phyloP scores from a whole-genome alignment of 2,329 filamentous ascomycete genomes.

The Ceratocystis alfenasii region DNA sequence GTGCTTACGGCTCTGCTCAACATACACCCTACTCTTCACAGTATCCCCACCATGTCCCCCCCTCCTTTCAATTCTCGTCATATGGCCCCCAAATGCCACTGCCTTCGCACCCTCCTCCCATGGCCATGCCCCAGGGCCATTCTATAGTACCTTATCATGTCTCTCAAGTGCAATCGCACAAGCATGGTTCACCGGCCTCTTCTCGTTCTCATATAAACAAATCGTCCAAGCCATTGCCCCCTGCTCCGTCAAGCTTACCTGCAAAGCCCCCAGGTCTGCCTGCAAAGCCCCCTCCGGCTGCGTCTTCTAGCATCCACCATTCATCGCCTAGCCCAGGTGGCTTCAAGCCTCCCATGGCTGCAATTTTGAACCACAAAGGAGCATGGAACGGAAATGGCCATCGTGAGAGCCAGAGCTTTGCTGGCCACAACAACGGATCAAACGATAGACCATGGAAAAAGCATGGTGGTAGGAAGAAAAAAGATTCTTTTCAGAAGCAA shows the following conservation, averaged over 20 bases:
- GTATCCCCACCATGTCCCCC: not conserved
- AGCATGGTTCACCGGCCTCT: not conserved
- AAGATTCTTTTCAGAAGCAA: not conserved
- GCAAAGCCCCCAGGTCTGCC: conserved; percentile 16
- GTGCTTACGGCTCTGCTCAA: not conserved
- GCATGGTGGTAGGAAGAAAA: not conserved
- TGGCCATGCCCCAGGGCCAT: not conserved
- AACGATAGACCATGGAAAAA: conserved; percentile 12
- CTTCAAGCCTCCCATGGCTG: not conserved
- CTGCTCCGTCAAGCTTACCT: conserved; percentile 13
- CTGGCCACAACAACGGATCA: not conserved
- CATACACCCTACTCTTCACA: not conserved
- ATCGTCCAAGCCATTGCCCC: conserved; percentile 1
- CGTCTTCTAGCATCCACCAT: not conserved
- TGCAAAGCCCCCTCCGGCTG: conserved; percentile 9
- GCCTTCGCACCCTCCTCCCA: not conserved
- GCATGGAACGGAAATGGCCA: not conserved
- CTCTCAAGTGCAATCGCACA: not conserved
- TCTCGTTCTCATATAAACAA: conserved; percentile 2
- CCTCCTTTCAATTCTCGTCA: not conserved
- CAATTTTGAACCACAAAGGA: not conserved
- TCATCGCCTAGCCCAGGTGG: not conserved
- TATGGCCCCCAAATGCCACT: conserved; percentile 4
- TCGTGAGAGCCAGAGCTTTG: not conserved
- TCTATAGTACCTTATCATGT: not conserved